phyloP scores from a whole-genome alignment of 2,329 filamentous ascomycete species.

The Pseudopithomyces maydicus region DNA sequence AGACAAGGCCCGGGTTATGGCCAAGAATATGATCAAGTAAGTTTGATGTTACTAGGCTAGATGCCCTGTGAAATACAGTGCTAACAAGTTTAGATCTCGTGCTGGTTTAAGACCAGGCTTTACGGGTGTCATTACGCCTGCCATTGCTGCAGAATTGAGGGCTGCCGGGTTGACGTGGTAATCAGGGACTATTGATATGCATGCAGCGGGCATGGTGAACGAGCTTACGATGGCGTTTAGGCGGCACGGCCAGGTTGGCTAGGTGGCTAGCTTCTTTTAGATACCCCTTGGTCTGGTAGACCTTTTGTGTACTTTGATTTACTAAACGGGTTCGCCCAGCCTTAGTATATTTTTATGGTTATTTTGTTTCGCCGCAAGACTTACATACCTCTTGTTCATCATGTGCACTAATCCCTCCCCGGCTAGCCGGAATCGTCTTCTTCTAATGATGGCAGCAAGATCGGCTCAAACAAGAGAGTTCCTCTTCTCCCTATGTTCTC shows the following conservation, averaged over 20 bases:
- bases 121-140: constrained; percentile 24
- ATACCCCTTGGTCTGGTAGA: constrained; percentile 3
- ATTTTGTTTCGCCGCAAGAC: too few relatives aligned
- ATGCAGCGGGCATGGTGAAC: not conserved
- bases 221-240: not conserved
- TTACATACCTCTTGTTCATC: too few relatives aligned
- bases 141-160: constrained; percentile 22
- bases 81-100: constrained; percentile 31
- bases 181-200: not conserved
- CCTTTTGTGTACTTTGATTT: not conserved
- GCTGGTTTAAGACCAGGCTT: constrained; percentile 36
- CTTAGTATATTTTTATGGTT: not conserved
- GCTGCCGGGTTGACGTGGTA: constrained; percentile 28
- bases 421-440: too few relatives aligned
- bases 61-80: constrained; percentile 2
- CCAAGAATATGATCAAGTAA: constrained; percentile 47
- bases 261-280: not conserved
- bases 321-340: not conserved
- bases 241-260: not conserved
- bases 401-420: too few relatives aligned
- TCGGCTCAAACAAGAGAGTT: too few relatives aligned
- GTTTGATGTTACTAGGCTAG: constrained; percentile 9
- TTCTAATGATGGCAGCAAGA: too few relatives aligned
- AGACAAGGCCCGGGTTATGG: constrained; percentile 51
- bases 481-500: not conserved